A percentile compares a stretch with the other conserved stretches of the same genome.
phyloP scores from a whole-genome alignment of 2,329 filamentous ascomycete genomes.

The Fusarium setosum region DNA sequence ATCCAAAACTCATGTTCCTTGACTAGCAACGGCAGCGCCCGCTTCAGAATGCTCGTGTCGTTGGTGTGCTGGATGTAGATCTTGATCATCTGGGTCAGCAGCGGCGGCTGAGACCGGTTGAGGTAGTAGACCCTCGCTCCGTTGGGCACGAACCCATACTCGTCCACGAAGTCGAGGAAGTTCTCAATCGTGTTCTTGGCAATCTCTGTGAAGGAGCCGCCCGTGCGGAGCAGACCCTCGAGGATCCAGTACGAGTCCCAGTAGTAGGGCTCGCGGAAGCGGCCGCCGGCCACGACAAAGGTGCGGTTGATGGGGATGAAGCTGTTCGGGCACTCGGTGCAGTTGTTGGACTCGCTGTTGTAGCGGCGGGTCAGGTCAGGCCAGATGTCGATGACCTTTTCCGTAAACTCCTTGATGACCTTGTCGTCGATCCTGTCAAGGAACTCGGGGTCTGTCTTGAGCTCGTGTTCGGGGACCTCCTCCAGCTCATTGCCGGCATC shows the following conservation, averaged over 20 bases:
- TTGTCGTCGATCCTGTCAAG: conserved; percentile 66
- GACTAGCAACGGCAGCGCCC: conserved; percentile 71
- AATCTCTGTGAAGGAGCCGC: conserved; percentile 71
- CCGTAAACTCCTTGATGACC: conserved; percentile 69
- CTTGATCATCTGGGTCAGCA: conserved; percentile 74
- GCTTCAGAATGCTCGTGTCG: conserved; percentile 68
- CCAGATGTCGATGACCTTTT: conserved; percentile 76
- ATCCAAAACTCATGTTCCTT: conserved; percentile 73
- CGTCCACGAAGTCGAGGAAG: conserved; percentile 74
- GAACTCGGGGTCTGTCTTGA: conserved; percentile 68
- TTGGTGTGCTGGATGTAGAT: conserved; percentile 73
- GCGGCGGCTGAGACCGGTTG: conserved; percentile 74
- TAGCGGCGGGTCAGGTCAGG: conserved; percentile 73
- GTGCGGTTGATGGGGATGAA: conserved; percentile 75
- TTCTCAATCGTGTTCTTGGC: conserved; percentile 77
- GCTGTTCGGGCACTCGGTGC: conserved; percentile 70
- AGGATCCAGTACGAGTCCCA: conserved; percentile 79
- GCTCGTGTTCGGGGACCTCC: conserved; percentile 60
- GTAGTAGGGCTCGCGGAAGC: conserved; percentile 77
- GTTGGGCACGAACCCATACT: conserved; percentile 75
- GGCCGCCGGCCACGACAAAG: conserved; percentile 78
- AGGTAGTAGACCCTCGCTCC: conserved; percentile 76
- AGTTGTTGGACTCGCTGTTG: conserved; percentile 60
- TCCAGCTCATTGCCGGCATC: conserved; percentile 72
- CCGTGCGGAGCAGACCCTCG: conserved; percentile 72